Evolutionary conservation across 2,329 filamentous ascomycete species (phyloP).

Genomic region (Cercospora brassicicola): DNA sequence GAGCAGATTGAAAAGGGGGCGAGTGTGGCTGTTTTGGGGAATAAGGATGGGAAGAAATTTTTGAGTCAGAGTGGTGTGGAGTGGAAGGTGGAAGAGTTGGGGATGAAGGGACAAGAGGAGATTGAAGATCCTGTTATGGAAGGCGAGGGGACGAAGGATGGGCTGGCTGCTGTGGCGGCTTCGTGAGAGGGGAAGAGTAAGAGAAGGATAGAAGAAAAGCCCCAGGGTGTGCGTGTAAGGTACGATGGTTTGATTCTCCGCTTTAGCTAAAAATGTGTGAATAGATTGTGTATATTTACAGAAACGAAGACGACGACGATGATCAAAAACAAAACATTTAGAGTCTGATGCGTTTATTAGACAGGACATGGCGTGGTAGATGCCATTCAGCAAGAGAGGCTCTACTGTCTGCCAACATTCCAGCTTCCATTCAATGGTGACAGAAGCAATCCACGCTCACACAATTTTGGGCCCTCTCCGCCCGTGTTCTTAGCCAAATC

Average conservation of each 20-base stretch:
- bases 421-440: too few relatives aligned
- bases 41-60: constrained; percentile 71
- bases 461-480: too few relatives aligned
- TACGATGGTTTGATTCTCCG: not conserved
- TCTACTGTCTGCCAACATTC: too few relatives aligned
- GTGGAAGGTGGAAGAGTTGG: constrained; percentile 77
- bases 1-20: constrained; percentile 57
- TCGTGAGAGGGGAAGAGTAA: not conserved
- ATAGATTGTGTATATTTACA: not conserved
- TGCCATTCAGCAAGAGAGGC: too few relatives aligned
- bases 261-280: not conserved
- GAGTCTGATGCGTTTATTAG: too few relatives aligned
- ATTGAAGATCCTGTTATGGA: constrained; percentile 12
- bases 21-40: constrained; percentile 71
- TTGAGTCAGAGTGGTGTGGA: constrained; percentile 47
- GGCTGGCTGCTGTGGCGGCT: constrained; percentile 11
- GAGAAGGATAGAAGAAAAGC: not conserved
- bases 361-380: too few relatives aligned
- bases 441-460: too few relatives aligned
- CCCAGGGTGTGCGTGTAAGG: not conserved
- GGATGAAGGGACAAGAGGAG: constrained; percentile 13
- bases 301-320: too few relatives aligned
- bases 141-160: constrained; percentile 4
- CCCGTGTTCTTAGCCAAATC: too few relatives aligned
- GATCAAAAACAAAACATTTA: too few relatives aligned